Evolutionary conservation across 2,329 filamentous ascomycete species (phyloP).

Genomic region (Aspergillaceae sp.): DNA sequence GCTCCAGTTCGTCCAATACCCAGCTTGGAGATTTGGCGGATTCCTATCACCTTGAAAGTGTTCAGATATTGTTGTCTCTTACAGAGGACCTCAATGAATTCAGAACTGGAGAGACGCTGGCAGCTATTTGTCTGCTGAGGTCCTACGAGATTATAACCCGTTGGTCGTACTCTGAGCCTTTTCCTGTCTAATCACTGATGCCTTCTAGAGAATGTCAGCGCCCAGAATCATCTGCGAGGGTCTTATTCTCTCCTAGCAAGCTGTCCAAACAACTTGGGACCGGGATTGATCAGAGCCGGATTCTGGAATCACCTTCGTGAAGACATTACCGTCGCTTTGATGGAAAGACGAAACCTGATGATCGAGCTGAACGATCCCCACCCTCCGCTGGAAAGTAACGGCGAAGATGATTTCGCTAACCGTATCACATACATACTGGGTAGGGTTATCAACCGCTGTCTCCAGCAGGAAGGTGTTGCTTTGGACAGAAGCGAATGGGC

Average conservation of each 20-base stretch:
- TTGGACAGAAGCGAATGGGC: slow-evolving; percentile 6
- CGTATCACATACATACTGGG: slow-evolving; percentile 37
- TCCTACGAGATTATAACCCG: slow-evolving; percentile 44
- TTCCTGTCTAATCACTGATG: neutral
- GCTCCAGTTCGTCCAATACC: slow-evolving; percentile 14
- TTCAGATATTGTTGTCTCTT: slow-evolving; percentile 33
- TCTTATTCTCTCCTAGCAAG: slow-evolving; percentile 39
- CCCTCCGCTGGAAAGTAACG: slow-evolving; percentile 3
- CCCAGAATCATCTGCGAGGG: slow-evolving; percentile 40
- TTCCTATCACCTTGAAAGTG: slow-evolving; percentile 35
- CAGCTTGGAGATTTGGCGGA: slow-evolving; percentile 22
- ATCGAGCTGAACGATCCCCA: slow-evolving; percentile 28
- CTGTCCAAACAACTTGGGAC: slow-evolving; percentile 11
- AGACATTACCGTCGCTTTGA: slow-evolving; percentile 48
- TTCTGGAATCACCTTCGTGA: slow-evolving; percentile 47
- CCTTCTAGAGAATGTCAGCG: slow-evolving; percentile 29
- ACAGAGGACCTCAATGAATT: slow-evolving; percentile 22
- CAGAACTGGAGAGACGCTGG: slow-evolving; percentile 35
- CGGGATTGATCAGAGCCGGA: slow-evolving; percentile 32
- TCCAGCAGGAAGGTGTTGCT: slow-evolving; percentile 10
- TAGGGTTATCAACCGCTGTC: slow-evolving; percentile 35
- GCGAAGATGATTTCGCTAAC: slow-evolving; percentile 33
- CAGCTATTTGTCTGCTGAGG: slow-evolving; percentile 41
- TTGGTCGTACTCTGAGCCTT: slow-evolving; percentile 10
- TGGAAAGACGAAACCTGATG: slow-evolving; percentile 35